phyloP scores from a whole-genome alignment of 441 rosid species.

The Gossypium davidsonii region DNA sequence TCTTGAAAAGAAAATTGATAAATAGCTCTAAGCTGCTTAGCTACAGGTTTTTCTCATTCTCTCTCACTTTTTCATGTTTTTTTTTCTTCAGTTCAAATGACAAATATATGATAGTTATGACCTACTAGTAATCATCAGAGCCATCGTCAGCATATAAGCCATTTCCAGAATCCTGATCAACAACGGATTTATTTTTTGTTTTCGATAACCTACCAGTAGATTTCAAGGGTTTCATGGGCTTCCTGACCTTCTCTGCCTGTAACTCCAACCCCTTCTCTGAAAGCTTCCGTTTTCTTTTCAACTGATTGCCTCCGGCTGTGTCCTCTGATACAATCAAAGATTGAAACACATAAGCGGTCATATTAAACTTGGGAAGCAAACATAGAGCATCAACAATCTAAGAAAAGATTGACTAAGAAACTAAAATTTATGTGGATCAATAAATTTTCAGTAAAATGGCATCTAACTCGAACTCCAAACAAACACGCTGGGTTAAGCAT shows the following conservation, averaged over 20 bases:
- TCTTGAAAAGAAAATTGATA: background rate
- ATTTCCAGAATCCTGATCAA: slow-evolving; percentile 46
- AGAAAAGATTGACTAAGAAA: background rate
- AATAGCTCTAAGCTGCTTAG: background rate
- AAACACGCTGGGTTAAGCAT: background rate
- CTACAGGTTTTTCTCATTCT: background rate
- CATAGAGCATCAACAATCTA: slow-evolving; percentile 5
- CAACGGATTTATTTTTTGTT: slow-evolving; percentile 45
- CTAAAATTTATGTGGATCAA: background rate
- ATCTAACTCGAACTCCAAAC: no score
- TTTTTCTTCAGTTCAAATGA: background rate
- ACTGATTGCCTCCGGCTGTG: slow-evolving; percentile 50
- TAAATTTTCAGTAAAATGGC: background rate
- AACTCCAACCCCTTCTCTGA: slow-evolving; percentile 92
- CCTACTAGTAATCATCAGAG: slow-evolving; percentile 29
- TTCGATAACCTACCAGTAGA: slow-evolving; percentile 53
- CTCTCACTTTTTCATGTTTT: background rate
- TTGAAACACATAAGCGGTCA: slow-evolving; percentile 11
- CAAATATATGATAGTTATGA: background rate
- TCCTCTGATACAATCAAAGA: slow-evolving; percentile 46
- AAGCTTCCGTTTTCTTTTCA: slow-evolving; percentile 79
- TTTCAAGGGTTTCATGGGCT: slow-evolving; percentile 53
- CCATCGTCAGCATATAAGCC: slow-evolving; percentile 43
- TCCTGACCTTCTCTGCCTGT: slow-evolving; percentile 90
- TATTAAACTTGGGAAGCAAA: background rate